phyloP scores from a whole-genome alignment of 139 green algal genomes.

The Monoraphidium neglectum region DNA sequence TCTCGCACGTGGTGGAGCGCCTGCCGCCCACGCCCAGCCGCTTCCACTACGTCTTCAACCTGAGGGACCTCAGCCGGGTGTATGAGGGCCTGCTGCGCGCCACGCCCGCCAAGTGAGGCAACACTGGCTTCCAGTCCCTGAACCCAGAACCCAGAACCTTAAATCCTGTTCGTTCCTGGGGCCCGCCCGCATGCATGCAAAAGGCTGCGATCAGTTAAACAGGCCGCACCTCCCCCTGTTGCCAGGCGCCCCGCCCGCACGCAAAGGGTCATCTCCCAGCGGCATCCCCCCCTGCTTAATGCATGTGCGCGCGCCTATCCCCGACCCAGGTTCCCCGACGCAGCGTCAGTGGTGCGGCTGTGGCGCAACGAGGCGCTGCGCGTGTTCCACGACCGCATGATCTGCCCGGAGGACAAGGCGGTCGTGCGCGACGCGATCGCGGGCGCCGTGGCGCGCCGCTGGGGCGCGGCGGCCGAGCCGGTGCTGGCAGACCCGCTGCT shows the following conservation, averaged over 20 bases:
- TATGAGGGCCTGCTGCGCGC: constrained; percentile 88
- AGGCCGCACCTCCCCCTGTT: too few relatives aligned
- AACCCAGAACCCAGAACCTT: too few relatives aligned
- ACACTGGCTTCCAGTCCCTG: background rate
- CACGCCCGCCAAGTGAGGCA: constrained; percentile 38
- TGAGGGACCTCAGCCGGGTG: constrained; percentile 93
- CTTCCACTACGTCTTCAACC: constrained; percentile 98
- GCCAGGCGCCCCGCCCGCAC: too few relatives aligned
- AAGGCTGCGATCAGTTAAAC: too few relatives aligned
- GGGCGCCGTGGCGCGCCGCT: constrained; percentile 47
- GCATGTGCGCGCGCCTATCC: background rate
- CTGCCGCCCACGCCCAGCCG: constrained; percentile 94
- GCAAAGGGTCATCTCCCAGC: too few relatives aligned
- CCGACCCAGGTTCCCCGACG: background rate
- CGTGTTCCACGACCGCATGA: constrained; percentile 92
- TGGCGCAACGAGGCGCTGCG: constrained; percentile 89
- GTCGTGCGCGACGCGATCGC: constrained; percentile 72
- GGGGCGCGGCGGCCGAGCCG: constrained; percentile 19
- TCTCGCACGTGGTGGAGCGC: constrained; percentile 66
- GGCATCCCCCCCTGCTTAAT: too few relatives aligned
- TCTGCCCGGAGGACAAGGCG: constrained; percentile 83
- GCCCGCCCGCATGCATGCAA: too few relatives aligned
- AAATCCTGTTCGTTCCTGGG: too few relatives aligned
- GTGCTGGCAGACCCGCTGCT: constrained; percentile 70
- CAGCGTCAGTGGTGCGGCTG: constrained; percentile 63